Conservation (phyloP, 116 monocot species). For the Zostera marina region DNA sequence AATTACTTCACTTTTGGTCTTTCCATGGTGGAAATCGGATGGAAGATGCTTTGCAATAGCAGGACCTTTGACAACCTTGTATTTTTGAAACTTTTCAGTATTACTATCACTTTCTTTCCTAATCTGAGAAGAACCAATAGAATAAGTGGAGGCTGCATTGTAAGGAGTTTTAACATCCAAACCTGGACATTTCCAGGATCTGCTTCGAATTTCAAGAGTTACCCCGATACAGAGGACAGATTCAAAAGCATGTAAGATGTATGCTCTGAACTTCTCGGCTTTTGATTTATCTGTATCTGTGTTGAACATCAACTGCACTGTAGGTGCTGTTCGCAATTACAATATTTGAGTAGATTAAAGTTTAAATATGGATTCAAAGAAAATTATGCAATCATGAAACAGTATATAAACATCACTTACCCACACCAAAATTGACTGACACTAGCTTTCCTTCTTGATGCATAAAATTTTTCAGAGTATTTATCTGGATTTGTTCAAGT, state of each 20-base stretch:
- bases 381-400: neutral
- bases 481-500: conserved; percentile 53
- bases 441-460: conserved; percentile 51
- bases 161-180: neutral
- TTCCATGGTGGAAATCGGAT: conserved; percentile 9
- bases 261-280: conserved; percentile 82
- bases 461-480: conserved; percentile 56
- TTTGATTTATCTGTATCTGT: conserved; percentile 49
- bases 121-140: neutral
- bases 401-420: conserved; percentile 19
- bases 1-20: conserved; percentile 37
- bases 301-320: conserved; percentile 51
- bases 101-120: conserved; percentile 13
- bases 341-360: neutral
- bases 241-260: conserved; percentile 78
- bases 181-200: conserved; percentile 12
- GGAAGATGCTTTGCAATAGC: conserved; percentile 9
- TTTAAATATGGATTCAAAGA: neutral
- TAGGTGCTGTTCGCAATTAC: conserved; percentile 33
- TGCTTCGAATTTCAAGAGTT: conserved; percentile 74
- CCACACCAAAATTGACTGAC: conserved; percentile 59
- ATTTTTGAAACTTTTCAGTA: conserved; percentile 14
- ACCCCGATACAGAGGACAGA: conserved; percentile 49
- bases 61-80: conserved; percentile 16
- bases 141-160: neutral